Conservation (phyloP, 2,329 filamentous ascomycete genomes). For the Colletotrichum kahawae region DNA sequence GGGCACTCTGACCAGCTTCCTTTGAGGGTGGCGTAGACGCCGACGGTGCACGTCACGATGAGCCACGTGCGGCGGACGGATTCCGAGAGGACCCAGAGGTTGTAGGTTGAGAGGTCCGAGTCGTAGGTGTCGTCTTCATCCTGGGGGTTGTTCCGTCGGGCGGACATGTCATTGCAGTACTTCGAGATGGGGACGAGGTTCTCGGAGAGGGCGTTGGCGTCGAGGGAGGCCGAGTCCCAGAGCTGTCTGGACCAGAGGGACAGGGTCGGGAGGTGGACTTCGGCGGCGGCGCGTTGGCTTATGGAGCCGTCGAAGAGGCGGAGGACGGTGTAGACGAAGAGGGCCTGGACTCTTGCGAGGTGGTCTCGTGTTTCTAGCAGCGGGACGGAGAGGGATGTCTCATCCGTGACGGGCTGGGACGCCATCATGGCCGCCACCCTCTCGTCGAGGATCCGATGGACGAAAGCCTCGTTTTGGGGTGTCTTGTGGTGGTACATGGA, state of each 20-base stretch:
- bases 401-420: not conserved
- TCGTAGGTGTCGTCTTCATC: not conserved
- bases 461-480: constrained; percentile 22
- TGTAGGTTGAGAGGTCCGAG: constrained; percentile 24
- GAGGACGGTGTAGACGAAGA: constrained; percentile 27
- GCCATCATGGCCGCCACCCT: constrained; percentile 18
- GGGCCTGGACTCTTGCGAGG: constrained; percentile 26
- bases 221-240: constrained; percentile 20
- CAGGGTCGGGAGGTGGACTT: constrained; percentile 22
- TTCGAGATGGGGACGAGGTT: not conserved
- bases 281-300: constrained; percentile 25
- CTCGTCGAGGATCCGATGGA: constrained; percentile 28
- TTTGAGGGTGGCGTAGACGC: constrained; percentile 24
- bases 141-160: not conserved
- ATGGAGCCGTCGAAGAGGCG: constrained; percentile 29
- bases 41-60: constrained; percentile 24
- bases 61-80: constrained; percentile 33
- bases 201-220: constrained; percentile 4
- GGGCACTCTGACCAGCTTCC: constrained; percentile 16
- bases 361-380: constrained; percentile 18
- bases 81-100: constrained; percentile 35
- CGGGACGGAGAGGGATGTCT: not conserved
- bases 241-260: constrained; percentile 20
- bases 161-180: not conserved
- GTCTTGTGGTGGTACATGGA: constrained; percentile 28